A percentile compares a stretch with the other conserved stretches of the same genome.
These are phyloP conservation scores for Acacia confusa DNA, from an alignment of 306 rosid species.

Conservation along the genomic window DNA sequence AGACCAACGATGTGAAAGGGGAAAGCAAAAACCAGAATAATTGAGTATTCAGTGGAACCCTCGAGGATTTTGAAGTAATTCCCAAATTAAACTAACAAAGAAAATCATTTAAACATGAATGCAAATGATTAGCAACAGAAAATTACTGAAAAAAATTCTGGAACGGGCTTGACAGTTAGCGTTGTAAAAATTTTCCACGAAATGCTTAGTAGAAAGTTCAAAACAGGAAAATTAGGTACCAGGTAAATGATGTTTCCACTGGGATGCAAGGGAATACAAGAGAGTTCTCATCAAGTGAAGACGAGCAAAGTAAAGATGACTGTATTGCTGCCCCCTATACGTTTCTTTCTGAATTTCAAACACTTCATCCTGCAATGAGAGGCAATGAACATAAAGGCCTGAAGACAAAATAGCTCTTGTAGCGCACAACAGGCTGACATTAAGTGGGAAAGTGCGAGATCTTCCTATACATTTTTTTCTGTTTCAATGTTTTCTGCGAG, in stretches of 20 bases:
- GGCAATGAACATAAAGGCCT: background rate
- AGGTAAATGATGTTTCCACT: conserved; percentile 73
- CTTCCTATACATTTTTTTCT: background rate
- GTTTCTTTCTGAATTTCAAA: conserved; percentile 65
- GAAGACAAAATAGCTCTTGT: background rate
- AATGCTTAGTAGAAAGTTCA: background rate
- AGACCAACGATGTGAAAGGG: background rate
- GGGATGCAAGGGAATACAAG: conserved; percentile 63
- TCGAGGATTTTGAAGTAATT: background rate
- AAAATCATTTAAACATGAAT: background rate
- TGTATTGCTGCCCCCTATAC: conserved; percentile 82
- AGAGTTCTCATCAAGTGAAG: conserved; percentile 86
- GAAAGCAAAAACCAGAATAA: background rate
- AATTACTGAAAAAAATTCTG: background rate
- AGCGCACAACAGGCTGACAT: background rate
- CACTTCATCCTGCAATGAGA: conserved; percentile 55
- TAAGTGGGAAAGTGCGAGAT: background rate
- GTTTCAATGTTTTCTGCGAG: background rate
- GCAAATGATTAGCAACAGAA: background rate
- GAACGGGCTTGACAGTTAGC: background rate
- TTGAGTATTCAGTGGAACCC: background rate
- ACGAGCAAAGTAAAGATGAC: conserved; percentile 85
- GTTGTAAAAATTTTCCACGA: background rate
- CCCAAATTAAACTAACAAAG: background rate
- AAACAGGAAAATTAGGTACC: conserved; percentile 44